Conservation (phyloP, 495 filamentous ascomycete genomes). For the Jackrogersella multiformis region DNA sequence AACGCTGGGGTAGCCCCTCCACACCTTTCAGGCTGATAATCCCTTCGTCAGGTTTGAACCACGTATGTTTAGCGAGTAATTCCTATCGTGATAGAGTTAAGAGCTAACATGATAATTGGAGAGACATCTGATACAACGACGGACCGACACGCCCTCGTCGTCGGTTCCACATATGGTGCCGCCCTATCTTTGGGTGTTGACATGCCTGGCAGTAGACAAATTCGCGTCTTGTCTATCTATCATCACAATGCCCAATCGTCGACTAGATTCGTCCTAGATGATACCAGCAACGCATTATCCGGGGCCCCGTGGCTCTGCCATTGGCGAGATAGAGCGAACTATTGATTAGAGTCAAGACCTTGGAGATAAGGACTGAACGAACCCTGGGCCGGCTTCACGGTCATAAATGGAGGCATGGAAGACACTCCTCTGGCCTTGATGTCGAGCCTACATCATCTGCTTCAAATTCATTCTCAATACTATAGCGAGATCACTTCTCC, state of each 20-base stretch:
- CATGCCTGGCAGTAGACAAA: conserved; percentile 16
- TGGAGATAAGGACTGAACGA: conserved; percentile 29
- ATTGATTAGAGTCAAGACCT: conserved; percentile 13
- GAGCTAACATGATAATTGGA: conserved; percentile 30
- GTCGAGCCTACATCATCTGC: conserved; percentile 1
- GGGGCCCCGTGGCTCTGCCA: conserved; percentile 29
- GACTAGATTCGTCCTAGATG: conserved; percentile 33
- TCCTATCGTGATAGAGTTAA: conserved; percentile 34
- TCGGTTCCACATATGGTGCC: conserved; percentile 31
- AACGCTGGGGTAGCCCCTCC: conserved; percentile 43
- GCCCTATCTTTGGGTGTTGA: conserved; percentile 32
- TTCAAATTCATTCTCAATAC: not conserved
- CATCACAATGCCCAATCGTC: conserved; percentile 32
- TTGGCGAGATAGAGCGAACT: conserved; percentile 28
- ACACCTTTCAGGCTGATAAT: conserved; percentile 38
- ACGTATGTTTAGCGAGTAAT: conserved; percentile 28
- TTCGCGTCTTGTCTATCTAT: conserved; percentile 39
- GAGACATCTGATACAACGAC: conserved; percentile 16
- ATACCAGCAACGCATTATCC: conserved; percentile 14
- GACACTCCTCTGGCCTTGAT: not conserved
- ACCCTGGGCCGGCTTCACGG: conserved; percentile 23
- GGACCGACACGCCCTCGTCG: conserved; percentile 31
- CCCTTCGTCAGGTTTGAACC: conserved; percentile 31
- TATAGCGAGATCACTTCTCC: not conserved
- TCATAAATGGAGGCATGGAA: conserved; percentile 31